Evolutionary conservation across 2,329 filamentous ascomycete species (phyloP).

Genomic region (Beauveria sp.): DNA sequence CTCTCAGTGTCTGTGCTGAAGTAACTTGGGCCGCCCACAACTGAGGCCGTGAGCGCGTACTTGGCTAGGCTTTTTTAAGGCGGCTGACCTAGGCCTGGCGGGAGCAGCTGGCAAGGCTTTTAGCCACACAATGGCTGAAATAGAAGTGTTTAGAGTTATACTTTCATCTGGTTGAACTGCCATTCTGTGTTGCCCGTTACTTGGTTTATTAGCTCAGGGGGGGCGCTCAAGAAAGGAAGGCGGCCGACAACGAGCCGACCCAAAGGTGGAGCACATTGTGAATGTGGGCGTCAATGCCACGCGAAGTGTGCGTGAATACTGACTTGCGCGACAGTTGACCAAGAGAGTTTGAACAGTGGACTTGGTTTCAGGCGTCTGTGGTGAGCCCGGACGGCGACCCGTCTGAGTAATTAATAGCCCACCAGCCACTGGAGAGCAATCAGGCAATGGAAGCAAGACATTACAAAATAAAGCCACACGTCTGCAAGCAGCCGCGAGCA

Average conservation of each 20-base stretch:
- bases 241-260: background rate
- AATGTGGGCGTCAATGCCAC: background rate
- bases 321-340: background rate
- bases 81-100: background rate
- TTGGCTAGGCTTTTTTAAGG: background rate
- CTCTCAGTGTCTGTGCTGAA: slow-evolving; percentile 3
- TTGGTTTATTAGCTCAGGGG: background rate
- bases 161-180: background rate
- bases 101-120: background rate
- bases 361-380: slow-evolving; percentile 4
- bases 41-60: background rate
- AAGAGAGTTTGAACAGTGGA: slow-evolving; percentile 4
- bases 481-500: background rate
- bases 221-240: background rate
- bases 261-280: background rate
- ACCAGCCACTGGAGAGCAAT: background rate
- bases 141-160: background rate
- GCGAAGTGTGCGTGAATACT: background rate
- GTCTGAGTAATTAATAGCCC: background rate
- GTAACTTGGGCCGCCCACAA: background rate
- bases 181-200: background rate
- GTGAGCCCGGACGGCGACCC: background rate
- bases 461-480: background rate
- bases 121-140: background rate
- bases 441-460: background rate